These are phyloP conservation scores for Schizonepeta tenuifolia DNA, from an alignment of 257 asterid species.

Conservation along the genomic window DNA sequence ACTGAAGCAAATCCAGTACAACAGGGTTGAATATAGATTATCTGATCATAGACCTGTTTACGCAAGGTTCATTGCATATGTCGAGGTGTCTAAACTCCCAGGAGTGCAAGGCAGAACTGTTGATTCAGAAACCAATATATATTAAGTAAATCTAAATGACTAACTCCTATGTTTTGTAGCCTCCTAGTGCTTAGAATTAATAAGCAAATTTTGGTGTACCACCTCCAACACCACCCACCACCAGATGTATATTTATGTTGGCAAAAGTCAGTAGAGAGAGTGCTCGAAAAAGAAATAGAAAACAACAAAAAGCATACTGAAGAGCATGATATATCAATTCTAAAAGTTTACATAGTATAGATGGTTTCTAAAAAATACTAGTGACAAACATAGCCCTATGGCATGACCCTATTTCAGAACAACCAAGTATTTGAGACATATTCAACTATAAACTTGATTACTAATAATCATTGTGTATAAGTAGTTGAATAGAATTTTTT, in stretches of 20 bases:
- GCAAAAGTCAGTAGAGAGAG: neutral
- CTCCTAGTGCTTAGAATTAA: conserved; percentile 17
- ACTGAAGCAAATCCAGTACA: conserved; percentile 54
- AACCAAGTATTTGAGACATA: neutral
- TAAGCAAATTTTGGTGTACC: conserved; percentile 6
- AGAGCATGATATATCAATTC: neutral
- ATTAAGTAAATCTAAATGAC: conserved; percentile 19
- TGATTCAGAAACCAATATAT: conserved; percentile 26
- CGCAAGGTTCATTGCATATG: conserved; percentile 53
- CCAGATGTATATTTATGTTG: neutral
- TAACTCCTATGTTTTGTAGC: conserved; percentile 16
- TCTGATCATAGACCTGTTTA: conserved; percentile 75
- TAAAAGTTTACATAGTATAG: neutral
- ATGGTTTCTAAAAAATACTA: neutral
- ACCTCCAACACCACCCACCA: neutral
- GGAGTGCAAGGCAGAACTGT: conserved; percentile 28
- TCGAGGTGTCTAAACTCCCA: conserved; percentile 36
- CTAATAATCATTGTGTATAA: neutral
- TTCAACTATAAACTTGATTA: neutral
- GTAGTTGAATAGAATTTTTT: neutral
- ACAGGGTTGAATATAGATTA: conserved; percentile 55
- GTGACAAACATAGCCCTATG: neutral
- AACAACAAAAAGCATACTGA: neutral
- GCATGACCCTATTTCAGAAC: neutral
- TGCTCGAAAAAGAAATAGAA: neutral